A percentile compares a stretch with the other conserved stretches of the same genome.
Evolutionary conservation across 2,329 filamentous ascomycete genomes (phyloP).

Genomic region (Cladosporium sp.): DNA sequence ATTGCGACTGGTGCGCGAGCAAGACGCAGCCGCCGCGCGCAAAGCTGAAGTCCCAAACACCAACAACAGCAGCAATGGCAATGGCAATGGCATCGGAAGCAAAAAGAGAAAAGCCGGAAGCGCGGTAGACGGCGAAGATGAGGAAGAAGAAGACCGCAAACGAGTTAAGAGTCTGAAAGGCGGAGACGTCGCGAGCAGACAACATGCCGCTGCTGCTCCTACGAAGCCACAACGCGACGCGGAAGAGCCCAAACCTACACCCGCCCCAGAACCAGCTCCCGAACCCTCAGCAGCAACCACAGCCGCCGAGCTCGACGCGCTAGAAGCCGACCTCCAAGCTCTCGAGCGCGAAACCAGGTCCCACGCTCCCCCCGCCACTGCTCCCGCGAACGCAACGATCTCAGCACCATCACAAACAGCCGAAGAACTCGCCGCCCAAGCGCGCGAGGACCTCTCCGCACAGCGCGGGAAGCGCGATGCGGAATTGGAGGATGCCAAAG

Average conservation of each 20-base stretch:
- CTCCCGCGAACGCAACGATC: slow-evolving; percentile 30
- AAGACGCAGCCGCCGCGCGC: slow-evolving; percentile 28
- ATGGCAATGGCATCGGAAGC: too few relatives aligned
- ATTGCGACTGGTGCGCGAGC: slow-evolving; percentile 30
- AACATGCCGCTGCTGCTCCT: not conserved
- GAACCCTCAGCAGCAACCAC: slow-evolving; percentile 28
- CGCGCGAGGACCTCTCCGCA: slow-evolving; percentile 40
- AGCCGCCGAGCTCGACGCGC: slow-evolving; percentile 60
- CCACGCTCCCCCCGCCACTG: slow-evolving; percentile 25
- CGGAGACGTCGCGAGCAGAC: not conserved
- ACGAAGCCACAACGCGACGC: not conserved
- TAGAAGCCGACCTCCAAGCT: slow-evolving; percentile 72
- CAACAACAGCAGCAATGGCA: too few relatives aligned
- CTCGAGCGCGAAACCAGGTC: slow-evolving; percentile 27
- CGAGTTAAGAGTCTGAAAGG: not conserved
- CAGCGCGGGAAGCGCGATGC: slow-evolving; percentile 40
- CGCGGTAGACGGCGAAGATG: slow-evolving; percentile 7
- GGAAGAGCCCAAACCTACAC: not conserved
- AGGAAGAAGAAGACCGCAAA: slow-evolving; percentile 20
- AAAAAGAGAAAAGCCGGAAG: slow-evolving; percentile 52
- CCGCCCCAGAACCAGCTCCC: not conserved
- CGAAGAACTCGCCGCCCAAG: slow-evolving; percentile 44
- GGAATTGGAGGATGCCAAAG: slow-evolving; percentile 46
- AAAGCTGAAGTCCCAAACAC: slow-evolving; percentile 21
- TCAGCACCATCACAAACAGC: slow-evolving; percentile 44